Evolutionary conservation across 192 early-diverging fungal species (phyloP), one percentile per base, ranked within the genome.

Genomic region (Coemansia sp.): DNA sequence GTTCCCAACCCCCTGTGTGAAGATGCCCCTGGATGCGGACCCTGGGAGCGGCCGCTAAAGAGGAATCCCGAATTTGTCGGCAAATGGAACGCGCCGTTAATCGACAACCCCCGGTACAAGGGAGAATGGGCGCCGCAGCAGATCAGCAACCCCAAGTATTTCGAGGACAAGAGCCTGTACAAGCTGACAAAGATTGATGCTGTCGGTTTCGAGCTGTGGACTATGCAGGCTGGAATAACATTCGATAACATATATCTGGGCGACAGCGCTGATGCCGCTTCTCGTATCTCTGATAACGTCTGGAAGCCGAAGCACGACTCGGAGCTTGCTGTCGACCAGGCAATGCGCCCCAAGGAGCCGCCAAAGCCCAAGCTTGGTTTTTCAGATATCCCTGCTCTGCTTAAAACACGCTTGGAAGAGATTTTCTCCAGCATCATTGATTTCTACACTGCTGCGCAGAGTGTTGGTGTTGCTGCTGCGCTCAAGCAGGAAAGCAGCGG

Each of bases 201-300:
- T 32, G 82, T 94, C 64, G 95, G 95, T 10, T 94, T 95, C 65
- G 95, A 96, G 79, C 78, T 96, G 64, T 96, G 94, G 94, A 93
- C 91, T 48, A 96, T 96, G 91, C 92, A 94, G 81, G 79, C 90
- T 61, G 83, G 86, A 30, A 93, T 95, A 60, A 81, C 89, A 25
- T 96, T 96, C 64, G 91, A 96, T 84, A 96, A 96, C 77, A 91
- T 96, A 60, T 94, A 93, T 77, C 73, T 96, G 63, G 93, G 93
- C 49, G 83, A 90, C 83, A 87, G 79, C 69, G 84, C 76, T 16
- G 74, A 75, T 16, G 86, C 87, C 36, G 95, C 94, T 20, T 80
- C 87, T 60, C 73, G 80, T 34, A 84, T 95, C 54, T 86, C 91
- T 14, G 80, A 89, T 6, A 88, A 96, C 63, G 87, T 87, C 54